phyloP scores from a whole-genome alignment of 768 basidiomycete species.

The Guyanaporus albipodus region DNA sequence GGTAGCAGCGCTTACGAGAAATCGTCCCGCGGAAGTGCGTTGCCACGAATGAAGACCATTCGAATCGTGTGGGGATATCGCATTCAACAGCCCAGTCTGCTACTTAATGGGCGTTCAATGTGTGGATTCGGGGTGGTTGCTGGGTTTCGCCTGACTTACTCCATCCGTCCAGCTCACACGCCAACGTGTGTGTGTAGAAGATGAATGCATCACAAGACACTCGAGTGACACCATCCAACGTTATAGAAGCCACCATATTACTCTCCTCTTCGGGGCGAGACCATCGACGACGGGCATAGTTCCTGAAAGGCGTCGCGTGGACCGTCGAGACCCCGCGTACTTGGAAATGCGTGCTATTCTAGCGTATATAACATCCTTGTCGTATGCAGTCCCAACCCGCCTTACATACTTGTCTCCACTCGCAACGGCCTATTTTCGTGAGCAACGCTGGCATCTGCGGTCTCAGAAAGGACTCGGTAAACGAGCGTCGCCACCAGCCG shows the following conservation, averaged over 20 bases:
- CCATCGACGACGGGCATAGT: constrained; percentile 12
- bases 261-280: constrained; percentile 16
- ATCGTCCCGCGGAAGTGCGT: constrained; percentile 17
- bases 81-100: background rate
- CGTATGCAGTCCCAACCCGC: constrained; percentile 4
- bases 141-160: constrained; percentile 1
- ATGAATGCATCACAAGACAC: constrained; percentile 25
- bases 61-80: background rate
- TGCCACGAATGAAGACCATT: constrained; percentile 5
- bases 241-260: constrained; percentile 27
- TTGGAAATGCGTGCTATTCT: constrained; percentile 10
- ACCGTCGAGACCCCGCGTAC: constrained; percentile 29
- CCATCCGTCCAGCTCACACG: constrained; percentile 12
- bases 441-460: constrained; percentile 16
- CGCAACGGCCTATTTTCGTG: background rate
- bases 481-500: constrained; percentile 24
- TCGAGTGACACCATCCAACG: constrained; percentile 19
- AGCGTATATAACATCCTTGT: constrained; percentile 19
- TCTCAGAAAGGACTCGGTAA: constrained; percentile 31
- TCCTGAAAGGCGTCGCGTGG: constrained; percentile 19
- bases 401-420: constrained; percentile 2
- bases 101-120: background rate
- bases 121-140: background rate
- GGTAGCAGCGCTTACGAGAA: constrained; percentile 14
- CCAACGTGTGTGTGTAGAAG: constrained; percentile 7